Base-by-base conservation (phyloP, 768 basidiomycete species). In the Amanita thiersii region DNA sequence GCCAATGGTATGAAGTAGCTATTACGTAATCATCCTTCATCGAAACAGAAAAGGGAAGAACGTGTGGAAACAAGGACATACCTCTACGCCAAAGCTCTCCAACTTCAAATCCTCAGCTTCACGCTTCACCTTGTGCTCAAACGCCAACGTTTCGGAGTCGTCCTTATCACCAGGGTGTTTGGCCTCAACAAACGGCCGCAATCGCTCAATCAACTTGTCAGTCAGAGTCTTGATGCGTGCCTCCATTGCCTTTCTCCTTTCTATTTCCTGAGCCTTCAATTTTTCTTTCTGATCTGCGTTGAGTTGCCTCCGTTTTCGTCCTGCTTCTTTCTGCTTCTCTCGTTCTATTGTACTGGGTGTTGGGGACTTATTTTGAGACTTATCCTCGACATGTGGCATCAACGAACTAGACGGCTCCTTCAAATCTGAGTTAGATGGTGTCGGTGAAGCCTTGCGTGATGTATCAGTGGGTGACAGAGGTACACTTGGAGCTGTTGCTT, bases 61-160 rank as follows among this genome's bases (percentile, higher is more conserved):
- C 37, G 42, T 14, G 25, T 17, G 26, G 38, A 40, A 10, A 41
- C 8, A 34, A 4, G 36, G 30, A 58, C 75, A 21, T 51, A 88
- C 84, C 78, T 97, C 94, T 17, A 98, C 81, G 36, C 96, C 96
- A 60, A 99, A 99, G 50, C 88, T 92, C 68, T 99, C 94, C 40
- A 97, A 63, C 66, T 97, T 97, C 52, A 99, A 57, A 64, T 99
- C 96, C 43, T 94, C 91, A 1, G 87, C 89, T 60, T 99, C 96
- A 20, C 75, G 66, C 53, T 62, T 71, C 58, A 94, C 86, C 59
- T 71, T 79, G 39, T 71, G 69, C 59, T 87, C 81, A 54, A 91
- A 99, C 11, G 72, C 69, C 37, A 60, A 61, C 8, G 88, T 90
- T 68, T 98, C 96, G 0, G 81, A 66, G 52, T 98, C 96, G 39